Conservation (phyloP, 2,329 filamentous ascomycete species). For the Alternaria atra region DNA sequence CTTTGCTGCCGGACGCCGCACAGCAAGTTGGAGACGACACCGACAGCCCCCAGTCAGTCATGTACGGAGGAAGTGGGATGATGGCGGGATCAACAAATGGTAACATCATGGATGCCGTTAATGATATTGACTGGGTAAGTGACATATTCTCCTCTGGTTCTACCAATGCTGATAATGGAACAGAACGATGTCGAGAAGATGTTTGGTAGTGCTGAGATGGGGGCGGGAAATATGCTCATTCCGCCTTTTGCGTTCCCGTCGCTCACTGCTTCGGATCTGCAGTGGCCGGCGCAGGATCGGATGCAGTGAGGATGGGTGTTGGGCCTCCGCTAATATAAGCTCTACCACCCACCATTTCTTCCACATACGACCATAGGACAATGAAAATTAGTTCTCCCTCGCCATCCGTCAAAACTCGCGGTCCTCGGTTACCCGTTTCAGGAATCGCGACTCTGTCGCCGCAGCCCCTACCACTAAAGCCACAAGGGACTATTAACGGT, state of each 20-base stretch:
- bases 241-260: constrained; percentile 49
- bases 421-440: background rate
- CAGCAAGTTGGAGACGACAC: constrained; percentile 7
- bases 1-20: background rate
- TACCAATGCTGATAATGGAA: constrained; percentile 4
- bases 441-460: too few species aligned
- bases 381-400: background rate
- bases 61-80: constrained; percentile 1
- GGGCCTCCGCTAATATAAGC: background rate
- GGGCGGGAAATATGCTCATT: constrained; percentile 41
- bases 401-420: background rate
- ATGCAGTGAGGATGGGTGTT: background rate
- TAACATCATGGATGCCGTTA: constrained; percentile 38
- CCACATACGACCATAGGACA: background rate
- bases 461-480: background rate
- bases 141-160: background rate
- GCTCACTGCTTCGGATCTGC: constrained; percentile 36
- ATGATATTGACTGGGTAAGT: constrained; percentile 74
- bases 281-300: constrained; percentile 22
- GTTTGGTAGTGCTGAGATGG: constrained; percentile 50
- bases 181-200: constrained; percentile 59
- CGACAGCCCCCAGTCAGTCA: constrained; percentile 7
- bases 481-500: constrained; percentile 1
- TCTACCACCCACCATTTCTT: background rate
- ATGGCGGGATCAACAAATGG: constrained; percentile 10